Evolutionary conservation across 495 filamentous ascomycete genomes (phyloP), one percentile per base, ranked within the genome.

Genomic region (Penicillium crystallinum): DNA sequence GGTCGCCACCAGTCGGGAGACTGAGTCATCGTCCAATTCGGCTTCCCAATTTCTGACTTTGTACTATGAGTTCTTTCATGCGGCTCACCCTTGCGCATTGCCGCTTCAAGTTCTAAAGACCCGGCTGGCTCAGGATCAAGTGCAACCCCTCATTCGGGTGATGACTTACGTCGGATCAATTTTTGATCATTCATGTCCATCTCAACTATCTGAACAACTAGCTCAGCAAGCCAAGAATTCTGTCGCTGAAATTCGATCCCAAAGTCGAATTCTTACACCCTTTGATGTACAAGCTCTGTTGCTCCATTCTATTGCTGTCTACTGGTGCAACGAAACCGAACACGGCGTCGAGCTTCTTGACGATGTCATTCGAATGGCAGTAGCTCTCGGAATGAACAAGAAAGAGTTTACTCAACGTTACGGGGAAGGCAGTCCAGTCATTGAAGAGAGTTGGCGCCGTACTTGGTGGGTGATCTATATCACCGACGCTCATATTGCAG

Each of bases 401-500:
- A 49, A 52, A 17, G 35, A 39, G 11, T 64, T 53, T 38, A 53
- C 63, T 2, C 21, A 27, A 11, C 22, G 15, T 0, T 19, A 56
- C 21, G 56, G 50, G 0, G 19, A 49, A 31, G 53, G 34, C 9
- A 46, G 55, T 29, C 23, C 55, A 4, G n/a, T 64, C 10, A 14
- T 67, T 9, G 63, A 59, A 11, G 63, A 66, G 46, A 59, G 55
- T 42, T 68, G 60, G 63, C 46, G 65, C 35, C 60, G 65, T 2
- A 66, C 63, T 11, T 68, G 65, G 65, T 66, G 65, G 65, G 52
- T 59, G 19, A 43, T 68, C 2, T 63, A 64, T 49, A 53, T 54
- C 17, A 63, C 60, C 0, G 65, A 66, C 35, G 63, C 59, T 1
- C 63, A 64, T 36, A 61, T 64, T 29, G 61, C 61, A 6, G 61